Evolutionary conservation across 345 rosid genomes (phyloP).

Genomic region (Raphanus raphanistrum): DNA sequence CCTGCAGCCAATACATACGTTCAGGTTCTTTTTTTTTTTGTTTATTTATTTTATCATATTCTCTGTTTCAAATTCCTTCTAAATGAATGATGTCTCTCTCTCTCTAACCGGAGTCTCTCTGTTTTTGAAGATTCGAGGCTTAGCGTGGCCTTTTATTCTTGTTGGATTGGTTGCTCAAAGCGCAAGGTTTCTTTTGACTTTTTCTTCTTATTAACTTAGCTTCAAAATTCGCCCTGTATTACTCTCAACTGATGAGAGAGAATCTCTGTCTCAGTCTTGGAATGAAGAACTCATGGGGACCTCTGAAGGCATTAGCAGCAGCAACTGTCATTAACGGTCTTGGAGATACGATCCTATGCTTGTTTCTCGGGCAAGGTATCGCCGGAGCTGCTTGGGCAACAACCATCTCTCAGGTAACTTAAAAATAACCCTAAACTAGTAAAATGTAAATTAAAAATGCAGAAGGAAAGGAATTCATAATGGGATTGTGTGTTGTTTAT

Average conservation of each 20-base stretch:
- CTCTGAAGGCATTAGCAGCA: conserved; percentile 84
- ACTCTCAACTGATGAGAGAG: conserved; percentile 34
- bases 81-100: conserved; percentile 2
- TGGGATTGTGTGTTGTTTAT: conserved; percentile 7
- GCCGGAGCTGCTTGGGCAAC: conserved; percentile 99
- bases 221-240: neutral
- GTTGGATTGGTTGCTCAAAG: conserved; percentile 98
- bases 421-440: neutral
- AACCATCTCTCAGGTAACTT: conserved; percentile 71
- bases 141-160: conserved; percentile 90
- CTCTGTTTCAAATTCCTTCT: conserved; percentile 1
- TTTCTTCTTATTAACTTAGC: neutral
- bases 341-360: conserved; percentile 80
- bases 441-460: neutral
- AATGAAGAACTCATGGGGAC: conserved; percentile 95
- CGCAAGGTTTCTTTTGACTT: conserved; percentile 60
- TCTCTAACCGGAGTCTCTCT: conserved; percentile 24
- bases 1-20: conserved; percentile 84
- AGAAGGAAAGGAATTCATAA: neutral
- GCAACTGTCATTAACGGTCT: conserved; percentile 73
- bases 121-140: conserved; percentile 70
- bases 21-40: conserved; percentile 51
- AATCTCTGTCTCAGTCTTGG: conserved; percentile 65
- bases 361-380: conserved; percentile 74
- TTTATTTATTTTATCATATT: neutral